Evolutionary conservation across 768 basidiomycete species (phyloP).

Genomic region (Kwoniella shandongensis): DNA sequence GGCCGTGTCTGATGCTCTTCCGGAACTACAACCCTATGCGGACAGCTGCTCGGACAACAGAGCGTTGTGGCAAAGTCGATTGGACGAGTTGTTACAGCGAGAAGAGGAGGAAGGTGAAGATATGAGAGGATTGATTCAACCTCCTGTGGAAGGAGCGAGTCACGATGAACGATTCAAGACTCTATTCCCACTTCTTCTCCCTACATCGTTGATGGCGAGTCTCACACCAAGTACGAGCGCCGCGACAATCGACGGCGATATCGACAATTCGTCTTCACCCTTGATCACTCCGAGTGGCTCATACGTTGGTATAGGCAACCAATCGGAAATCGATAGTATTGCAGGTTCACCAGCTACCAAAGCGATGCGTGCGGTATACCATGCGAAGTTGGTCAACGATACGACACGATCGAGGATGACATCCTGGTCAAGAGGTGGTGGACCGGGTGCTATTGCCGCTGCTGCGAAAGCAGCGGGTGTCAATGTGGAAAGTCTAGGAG

Average conservation of each 20-base stretch:
- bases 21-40: constrained; percentile 73
- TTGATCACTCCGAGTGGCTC: background rate
- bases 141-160: constrained; percentile 47
- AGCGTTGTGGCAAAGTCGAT: constrained; percentile 64
- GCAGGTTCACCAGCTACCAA: constrained; percentile 26
- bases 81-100: constrained; percentile 44
- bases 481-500: background rate
- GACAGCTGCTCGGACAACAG: constrained; percentile 71
- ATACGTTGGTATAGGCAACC: background rate
- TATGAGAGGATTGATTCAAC: constrained; percentile 26
- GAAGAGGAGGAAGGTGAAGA: constrained; percentile 31
- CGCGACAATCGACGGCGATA: too few species aligned
- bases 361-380: constrained; percentile 42
- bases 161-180: constrained; percentile 58
- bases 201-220: constrained; percentile 53
- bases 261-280: background rate
- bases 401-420: constrained; percentile 9
- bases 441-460: too few species aligned
- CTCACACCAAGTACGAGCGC: background rate
- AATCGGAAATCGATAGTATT: background rate
- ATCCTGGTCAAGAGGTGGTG: constrained; percentile 7
- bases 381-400: constrained; percentile 30
- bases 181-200: constrained; percentile 64
- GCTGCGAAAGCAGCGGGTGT: too few species aligned
- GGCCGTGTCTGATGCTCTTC: constrained; percentile 68